Conservation (phyloP, 805 yeast species). For the Zygoascus flipseniorum region DNA sequence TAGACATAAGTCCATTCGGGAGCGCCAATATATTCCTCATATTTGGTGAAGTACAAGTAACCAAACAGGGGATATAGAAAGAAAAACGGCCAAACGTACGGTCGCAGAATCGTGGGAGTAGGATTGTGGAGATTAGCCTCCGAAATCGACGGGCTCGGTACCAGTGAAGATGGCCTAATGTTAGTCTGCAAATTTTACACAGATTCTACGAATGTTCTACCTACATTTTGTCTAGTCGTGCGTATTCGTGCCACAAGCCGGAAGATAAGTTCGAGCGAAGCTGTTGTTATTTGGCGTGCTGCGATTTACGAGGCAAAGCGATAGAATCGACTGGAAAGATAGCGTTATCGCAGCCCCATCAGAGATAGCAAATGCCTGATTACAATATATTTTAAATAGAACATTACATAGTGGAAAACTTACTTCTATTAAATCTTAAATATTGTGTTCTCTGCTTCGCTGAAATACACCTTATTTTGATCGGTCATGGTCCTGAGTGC, state of each 20-base stretch:
- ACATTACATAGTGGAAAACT: neutral
- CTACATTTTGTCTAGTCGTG: neutral
- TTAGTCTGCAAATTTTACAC: neutral
- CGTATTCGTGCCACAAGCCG: neutral
- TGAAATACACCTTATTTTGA: slow-evolving; percentile 29
- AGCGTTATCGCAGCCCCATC: neutral
- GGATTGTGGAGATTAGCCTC: slow-evolving; percentile 70
- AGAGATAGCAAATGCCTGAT: neutral
- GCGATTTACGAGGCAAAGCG: neutral
- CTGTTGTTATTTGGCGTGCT: neutral
- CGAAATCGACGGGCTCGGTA: slow-evolving; percentile 63
- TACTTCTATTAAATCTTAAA: slow-evolving; percentile 20
- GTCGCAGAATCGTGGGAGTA: slow-evolving; percentile 48
- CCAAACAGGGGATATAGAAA: slow-evolving; percentile 61
- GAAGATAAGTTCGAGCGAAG: neutral
- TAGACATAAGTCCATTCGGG: slow-evolving; percentile 95
- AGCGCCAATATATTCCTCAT: slow-evolving; percentile 78
- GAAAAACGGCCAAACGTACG: slow-evolving; percentile 78
- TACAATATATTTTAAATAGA: neutral
- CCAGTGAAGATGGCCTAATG: slow-evolving; percentile 29
- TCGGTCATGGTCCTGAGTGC: slow-evolving; percentile 31
- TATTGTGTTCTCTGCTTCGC: slow-evolving; percentile 24
- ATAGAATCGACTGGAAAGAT: neutral
- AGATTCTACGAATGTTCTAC: neutral
- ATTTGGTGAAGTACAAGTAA: slow-evolving; percentile 55